Base-by-base conservation (phyloP, 1,139 yeast species). In the Yamadazyma siamensis region DNA sequence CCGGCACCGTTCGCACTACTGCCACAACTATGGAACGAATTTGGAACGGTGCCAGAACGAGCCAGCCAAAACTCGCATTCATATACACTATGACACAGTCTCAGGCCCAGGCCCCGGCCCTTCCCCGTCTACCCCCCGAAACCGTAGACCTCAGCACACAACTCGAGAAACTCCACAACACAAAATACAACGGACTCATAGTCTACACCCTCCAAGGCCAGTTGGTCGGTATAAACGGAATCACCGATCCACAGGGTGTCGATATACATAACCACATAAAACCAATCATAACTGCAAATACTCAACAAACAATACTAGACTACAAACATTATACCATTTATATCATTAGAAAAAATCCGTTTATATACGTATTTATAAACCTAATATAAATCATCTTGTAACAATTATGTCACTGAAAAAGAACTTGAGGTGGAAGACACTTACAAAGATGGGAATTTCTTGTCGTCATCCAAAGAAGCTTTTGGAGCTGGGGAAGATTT, bases 371-470 rank as follows among this genome's bases (percentile, higher is more conserved):
- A 8, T 42, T 42, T 33, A 27, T 31, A 23, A 31, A 28, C 31
- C 28, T 27, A 27, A 31, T 31, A 31, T 28, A 25, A 27, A 27
- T 6, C 15, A 21, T 10, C 10, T 7, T 7, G 20, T 9, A 25
- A 26, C 20, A 25, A 30, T 11, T 12, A n/a, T n/a, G n/a, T n/a
- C n/a, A n/a, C n/a, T n/a, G n/a, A n/a, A n/a, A n/a, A n/a, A n/a
- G n/a, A n/a, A n/a, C n/a, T n/a, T n/a, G n/a, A n/a, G n/a, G n/a
- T n/a, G n/a, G n/a, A n/a, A n/a, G n/a, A n/a, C 7, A 15, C 45
- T 53, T 56, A 58, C 40, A 70, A 74, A 52, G 83, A 70, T 56
- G 85, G 84, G 74, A 77, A 76, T 71, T 75, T 74, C 55, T 67
- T 64, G 57, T 75, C 80, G 60, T 70, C 66, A 49, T 63, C 66